Base-by-base conservation (phyloP, 2,329 filamentous ascomycete species). In the Alternaria alternata region DNA sequence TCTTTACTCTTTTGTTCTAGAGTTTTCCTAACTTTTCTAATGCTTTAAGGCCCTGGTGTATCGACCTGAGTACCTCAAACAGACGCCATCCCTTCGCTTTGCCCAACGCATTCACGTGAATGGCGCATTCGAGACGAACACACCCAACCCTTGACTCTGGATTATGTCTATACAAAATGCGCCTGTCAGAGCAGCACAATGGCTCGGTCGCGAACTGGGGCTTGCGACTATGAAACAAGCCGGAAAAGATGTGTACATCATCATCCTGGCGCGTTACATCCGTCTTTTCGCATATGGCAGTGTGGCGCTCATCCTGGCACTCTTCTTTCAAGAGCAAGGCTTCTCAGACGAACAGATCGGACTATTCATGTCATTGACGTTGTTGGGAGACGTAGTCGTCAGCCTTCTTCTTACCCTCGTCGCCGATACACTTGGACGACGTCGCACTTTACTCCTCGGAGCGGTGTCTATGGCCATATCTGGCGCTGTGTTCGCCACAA, bases 341-440 rank as follows among this genome's bases (percentile, higher is more conserved):
- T 74, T 79, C 28, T 71, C 78, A 0, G 78, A 80, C 38, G 67
- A 64, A 39, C 68, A 73, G 9, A 79, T 80, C 46, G 78, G 78
- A 0, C 59, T 79, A 3, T 80, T 80, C 63, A 79, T 80, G 76
- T 80, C 78, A 2, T 61, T 80, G 47, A 80, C 78, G 0, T 60
- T 80, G 16, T 66, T 79, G 1, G 78, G 78, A 3, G 78, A 80
- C 59, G 77, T 79, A 0, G 41, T 73, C 2, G 62, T 80, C 11
- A 75, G 71, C 38, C 67, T 80, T 7, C 53, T 78, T 7, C 75
- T 80, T 0, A 80, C 78, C 6, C 69, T 79, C 1, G 61, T 78
- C 16, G 78, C 78, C 6, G 78, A 80, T 56, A 52, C 56, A 1
- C 59, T 79, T 14, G 78, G 78, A 20, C 36, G 78, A 4, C 59